These are phyloP conservation scores for Ganoderma resinaceum DNA, from an alignment of 1,284 basidiomycete genomes.

Conservation along the genomic window DNA sequence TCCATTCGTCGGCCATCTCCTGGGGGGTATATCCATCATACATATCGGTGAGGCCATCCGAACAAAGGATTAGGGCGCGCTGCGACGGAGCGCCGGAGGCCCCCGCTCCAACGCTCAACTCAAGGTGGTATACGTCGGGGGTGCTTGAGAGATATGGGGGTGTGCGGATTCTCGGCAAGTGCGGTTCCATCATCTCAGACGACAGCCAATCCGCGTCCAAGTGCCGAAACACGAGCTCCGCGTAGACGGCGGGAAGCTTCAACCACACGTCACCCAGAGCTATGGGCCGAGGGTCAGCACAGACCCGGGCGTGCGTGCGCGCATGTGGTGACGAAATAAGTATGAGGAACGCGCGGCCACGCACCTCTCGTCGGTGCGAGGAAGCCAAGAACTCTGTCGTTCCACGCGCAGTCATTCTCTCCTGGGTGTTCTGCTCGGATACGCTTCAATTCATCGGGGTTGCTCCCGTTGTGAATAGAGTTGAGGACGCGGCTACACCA, in stretches of 20 bases:
- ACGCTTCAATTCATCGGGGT: slow-evolving; percentile 53
- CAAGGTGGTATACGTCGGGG: slow-evolving; percentile 57
- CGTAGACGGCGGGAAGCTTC: slow-evolving; percentile 66
- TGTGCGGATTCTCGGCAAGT: slow-evolving; percentile 55
- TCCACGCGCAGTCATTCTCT: slow-evolving; percentile 55
- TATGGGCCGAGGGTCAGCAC: slow-evolving; percentile 33
- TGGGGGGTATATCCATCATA: slow-evolving; percentile 47
- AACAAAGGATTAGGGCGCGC: slow-evolving; percentile 55
- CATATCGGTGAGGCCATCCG: slow-evolving; percentile 65
- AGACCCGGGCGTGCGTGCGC: neutral
- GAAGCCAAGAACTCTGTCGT: slow-evolving; percentile 67
- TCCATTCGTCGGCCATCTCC: slow-evolving; percentile 51
- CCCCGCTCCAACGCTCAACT: slow-evolving; percentile 25
- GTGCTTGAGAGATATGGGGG: slow-evolving; percentile 65
- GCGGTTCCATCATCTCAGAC: slow-evolving; percentile 45
- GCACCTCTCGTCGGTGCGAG: slow-evolving; percentile 71
- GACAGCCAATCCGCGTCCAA: slow-evolving; percentile 57
- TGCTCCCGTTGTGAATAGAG: slow-evolving; percentile 62
- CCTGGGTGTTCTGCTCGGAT: slow-evolving; percentile 61
- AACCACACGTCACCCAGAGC: slow-evolving; percentile 70
- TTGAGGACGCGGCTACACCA: slow-evolving; percentile 56
- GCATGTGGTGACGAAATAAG: slow-evolving; percentile 3
- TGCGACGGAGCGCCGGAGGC: slow-evolving; percentile 17
- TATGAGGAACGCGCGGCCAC: slow-evolving; percentile 24
- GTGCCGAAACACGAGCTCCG: slow-evolving; percentile 57